A percentile compares a stretch with the other conserved stretches of the same genome.
phyloP scores from a whole-genome alignment of 306 rosid genomes.

The Cucurbita pepo region DNA sequence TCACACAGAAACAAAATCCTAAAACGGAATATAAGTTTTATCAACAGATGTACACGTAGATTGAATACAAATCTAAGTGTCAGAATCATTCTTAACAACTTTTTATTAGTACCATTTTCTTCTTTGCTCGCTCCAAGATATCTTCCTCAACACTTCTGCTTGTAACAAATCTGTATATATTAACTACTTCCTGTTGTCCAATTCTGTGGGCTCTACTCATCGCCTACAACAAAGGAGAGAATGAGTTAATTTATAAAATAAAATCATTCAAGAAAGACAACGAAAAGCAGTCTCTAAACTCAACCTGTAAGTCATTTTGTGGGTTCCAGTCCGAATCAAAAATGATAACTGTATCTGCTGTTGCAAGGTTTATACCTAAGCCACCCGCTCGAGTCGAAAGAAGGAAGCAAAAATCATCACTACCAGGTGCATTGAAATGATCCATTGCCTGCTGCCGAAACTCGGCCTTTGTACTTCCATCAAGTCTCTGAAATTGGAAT shows the following conservation, averaged over 20 bases:
- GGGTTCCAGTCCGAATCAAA: conserved; percentile 99
- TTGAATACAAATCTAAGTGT: neutral
- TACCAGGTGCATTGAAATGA: conserved; percentile 94
- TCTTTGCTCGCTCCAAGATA: conserved; percentile 96
- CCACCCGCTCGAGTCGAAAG: conserved; percentile 99
- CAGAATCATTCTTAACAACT: neutral
- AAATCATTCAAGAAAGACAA: neutral
- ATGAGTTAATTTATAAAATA: neutral
- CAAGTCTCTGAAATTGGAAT: conserved; percentile 94
- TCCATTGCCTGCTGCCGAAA: conserved; percentile 99
- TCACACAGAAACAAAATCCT: conserved; percentile 3
- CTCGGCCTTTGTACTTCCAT: conserved; percentile 97
- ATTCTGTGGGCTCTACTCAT: conserved; percentile 99
- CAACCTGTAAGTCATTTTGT: conserved; percentile 93
- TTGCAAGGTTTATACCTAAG: conserved; percentile 94
- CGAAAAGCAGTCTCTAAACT: neutral
- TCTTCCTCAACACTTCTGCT: conserved; percentile 99
- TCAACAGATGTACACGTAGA: neutral
- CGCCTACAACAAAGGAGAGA: conserved; percentile 37
- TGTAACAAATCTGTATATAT: conserved; percentile 94
- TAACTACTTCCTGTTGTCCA: conserved; percentile 97
- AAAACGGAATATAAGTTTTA: neutral
- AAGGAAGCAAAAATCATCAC: conserved; percentile 98
- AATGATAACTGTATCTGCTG: conserved; percentile 96
- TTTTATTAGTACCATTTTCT: conserved; percentile 63